A percentile compares a stretch with the other conserved stretches of the same genome.
These are phyloP conservation scores for Gossypium turneri DNA, from an alignment of 345 rosid species.

Conservation along the genomic window DNA sequence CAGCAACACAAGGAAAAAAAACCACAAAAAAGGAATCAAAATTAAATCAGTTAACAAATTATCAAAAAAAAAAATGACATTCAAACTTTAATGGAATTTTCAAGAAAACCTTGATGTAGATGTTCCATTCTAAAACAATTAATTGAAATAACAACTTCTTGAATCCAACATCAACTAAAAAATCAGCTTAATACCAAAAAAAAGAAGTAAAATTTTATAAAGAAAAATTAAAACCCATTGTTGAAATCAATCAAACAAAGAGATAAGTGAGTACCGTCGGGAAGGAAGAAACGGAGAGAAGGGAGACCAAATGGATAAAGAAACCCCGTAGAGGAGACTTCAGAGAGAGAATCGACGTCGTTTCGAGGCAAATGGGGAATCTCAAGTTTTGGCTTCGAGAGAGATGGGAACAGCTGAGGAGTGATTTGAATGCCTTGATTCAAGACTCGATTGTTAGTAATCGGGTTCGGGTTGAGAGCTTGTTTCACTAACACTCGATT, in stretches of 20 bases:
- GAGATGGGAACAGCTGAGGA: slow-evolving; percentile 59
- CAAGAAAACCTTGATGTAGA: not conserved
- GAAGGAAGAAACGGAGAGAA: slow-evolving; percentile 78
- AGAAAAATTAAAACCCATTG: not conserved
- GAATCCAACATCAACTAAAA: not conserved
- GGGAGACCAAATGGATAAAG: slow-evolving; percentile 81
- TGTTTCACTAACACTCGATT: slow-evolving; percentile 47
- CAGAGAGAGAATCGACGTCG: slow-evolving; percentile 34
- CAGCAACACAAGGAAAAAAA: not conserved
- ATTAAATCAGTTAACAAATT: not conserved
- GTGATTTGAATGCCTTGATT: slow-evolving; percentile 32
- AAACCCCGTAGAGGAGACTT: slow-evolving; percentile 41
- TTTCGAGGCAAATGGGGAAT: slow-evolving; percentile 33
- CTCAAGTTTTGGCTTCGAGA: slow-evolving; percentile 35
- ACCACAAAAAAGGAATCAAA: not conserved
- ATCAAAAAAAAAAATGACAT: not conserved
- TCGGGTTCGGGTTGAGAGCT: slow-evolving; percentile 28
- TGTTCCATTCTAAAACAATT: not conserved
- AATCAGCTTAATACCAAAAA: not conserved
- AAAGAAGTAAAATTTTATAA: not conserved
- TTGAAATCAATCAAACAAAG: slow-evolving; percentile 1
- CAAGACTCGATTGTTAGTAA: slow-evolving; percentile 24
- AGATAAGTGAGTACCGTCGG: slow-evolving; percentile 51
- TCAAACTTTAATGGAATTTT: not conserved
- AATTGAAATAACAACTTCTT: not conserved